These are phyloP conservation scores for Litchi chinensis DNA, from an alignment of 345 rosid genomes.

Conservation along the genomic window DNA sequence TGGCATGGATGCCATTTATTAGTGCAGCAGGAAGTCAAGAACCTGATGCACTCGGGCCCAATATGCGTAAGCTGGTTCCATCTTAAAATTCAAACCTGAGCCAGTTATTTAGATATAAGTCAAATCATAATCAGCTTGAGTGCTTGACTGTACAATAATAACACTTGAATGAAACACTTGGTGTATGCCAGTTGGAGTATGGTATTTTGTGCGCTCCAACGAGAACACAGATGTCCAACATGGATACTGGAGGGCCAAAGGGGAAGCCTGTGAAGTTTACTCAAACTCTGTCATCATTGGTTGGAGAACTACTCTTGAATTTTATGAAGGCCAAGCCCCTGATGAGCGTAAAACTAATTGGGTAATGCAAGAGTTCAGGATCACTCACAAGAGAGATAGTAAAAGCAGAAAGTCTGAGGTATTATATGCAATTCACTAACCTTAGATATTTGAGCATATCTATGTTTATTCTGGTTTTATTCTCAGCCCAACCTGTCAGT, in stretches of 20 bases:
- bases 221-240: constrained; percentile 18
- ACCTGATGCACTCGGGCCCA: background rate
- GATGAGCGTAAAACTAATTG: constrained; percentile 36
- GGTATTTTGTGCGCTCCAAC: constrained; percentile 40
- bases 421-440: constrained; percentile 1
- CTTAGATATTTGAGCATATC: background rate
- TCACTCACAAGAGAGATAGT: constrained; percentile 26
- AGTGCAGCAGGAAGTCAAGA: background rate
- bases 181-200: constrained; percentile 31
- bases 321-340: constrained; percentile 37
- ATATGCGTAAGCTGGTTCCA: background rate
- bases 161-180: background rate
- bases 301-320: constrained; percentile 48
- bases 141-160: background rate
- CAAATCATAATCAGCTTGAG: background rate
- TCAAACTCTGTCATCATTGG: constrained; percentile 40
- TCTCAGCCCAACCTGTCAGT: constrained; percentile 25
- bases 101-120: background rate
- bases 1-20: background rate
- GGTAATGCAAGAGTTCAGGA: constrained; percentile 47
- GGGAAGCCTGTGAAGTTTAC: constrained; percentile 37
- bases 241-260: constrained; percentile 49
- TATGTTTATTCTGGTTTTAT: constrained; percentile 14
- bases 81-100: background rate
- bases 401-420: constrained; percentile 42